Conservation (phyloP, 768 basidiomycete species). For the Tylopilus vinaceipallidus region DNA sequence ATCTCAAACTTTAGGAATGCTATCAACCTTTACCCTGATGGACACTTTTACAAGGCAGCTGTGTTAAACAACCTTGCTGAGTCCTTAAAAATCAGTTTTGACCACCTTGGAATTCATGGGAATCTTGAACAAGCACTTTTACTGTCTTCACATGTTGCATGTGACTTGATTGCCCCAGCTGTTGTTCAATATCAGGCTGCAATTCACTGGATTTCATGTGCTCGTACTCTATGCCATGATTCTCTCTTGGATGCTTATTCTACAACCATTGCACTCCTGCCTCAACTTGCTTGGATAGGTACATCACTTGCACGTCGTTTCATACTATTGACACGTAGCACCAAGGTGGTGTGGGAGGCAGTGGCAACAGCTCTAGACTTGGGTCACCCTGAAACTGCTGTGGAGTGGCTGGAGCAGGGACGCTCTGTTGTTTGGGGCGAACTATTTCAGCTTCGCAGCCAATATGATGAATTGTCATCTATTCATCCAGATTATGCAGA, state of each 20-base stretch:
- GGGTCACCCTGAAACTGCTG: not conserved
- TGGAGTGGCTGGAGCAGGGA: slow-evolving; percentile 11
- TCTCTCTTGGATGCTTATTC: not conserved
- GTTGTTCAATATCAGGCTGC: not conserved
- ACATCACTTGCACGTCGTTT: not conserved
- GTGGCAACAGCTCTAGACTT: slow-evolving; percentile 17
- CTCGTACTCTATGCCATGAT: not conserved
- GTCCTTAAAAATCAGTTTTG: no score
- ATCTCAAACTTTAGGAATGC: not conserved
- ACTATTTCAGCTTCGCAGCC: slow-evolving; percentile 3
- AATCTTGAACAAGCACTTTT: not conserved
- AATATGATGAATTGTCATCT: not conserved
- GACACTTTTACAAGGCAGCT: not conserved
- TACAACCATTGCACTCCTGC: not conserved
- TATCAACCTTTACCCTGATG: not conserved
- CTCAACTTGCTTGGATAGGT: slow-evolving; percentile 1
- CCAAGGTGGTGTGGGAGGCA: slow-evolving; percentile 16
- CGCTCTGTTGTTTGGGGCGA: slow-evolving; percentile 4
- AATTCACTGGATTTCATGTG: not conserved
- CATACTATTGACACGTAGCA: not conserved
- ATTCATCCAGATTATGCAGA: not conserved
- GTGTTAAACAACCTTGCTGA: no score
- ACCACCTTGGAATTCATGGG: no score
- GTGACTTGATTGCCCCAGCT: not conserved
- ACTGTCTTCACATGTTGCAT: not conserved